Evolutionary conservation across 495 filamentous ascomycete species (phyloP).

Genomic region (Thermochaetoides thermophila): DNA sequence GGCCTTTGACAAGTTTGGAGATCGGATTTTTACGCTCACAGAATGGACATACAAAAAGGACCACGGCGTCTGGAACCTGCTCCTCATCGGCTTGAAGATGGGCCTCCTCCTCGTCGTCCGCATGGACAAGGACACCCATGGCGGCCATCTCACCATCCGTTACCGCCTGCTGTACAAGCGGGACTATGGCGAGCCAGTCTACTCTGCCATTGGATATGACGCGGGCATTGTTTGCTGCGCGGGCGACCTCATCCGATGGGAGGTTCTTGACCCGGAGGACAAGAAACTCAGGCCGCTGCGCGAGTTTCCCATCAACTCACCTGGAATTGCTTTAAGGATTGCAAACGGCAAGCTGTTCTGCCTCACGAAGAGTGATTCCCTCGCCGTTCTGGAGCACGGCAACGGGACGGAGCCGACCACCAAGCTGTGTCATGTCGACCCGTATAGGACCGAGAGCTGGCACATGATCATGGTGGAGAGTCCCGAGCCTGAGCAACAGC

Average conservation of each 20-base stretch:
- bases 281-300: constrained; percentile 28
- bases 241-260: constrained; percentile 28
- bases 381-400: too few species aligned
- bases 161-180: constrained; percentile 32
- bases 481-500: too few species aligned
- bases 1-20: too few species aligned
- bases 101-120: constrained; percentile 35
- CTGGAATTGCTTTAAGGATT: too few species aligned
- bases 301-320: too few species aligned
- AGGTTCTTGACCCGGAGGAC: constrained; percentile 27
- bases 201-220: constrained; percentile 26
- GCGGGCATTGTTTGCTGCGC: constrained; percentile 33
- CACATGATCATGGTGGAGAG: too few species aligned
- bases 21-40: constrained; percentile 25
- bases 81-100: constrained; percentile 25
- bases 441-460: too few species aligned
- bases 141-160: constrained; percentile 14
- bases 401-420: too few species aligned
- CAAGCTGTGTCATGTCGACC: too few species aligned
- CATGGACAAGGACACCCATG: constrained; percentile 9
- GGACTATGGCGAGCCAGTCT: constrained; percentile 22
- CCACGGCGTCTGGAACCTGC: constrained; percentile 27
- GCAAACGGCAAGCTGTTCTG: too few species aligned
- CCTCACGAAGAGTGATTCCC: too few species aligned
- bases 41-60: constrained; percentile 32